phyloP scores from a whole-genome alignment of 1,139 yeast species.

The Geotrichum phurueaensis region DNA sequence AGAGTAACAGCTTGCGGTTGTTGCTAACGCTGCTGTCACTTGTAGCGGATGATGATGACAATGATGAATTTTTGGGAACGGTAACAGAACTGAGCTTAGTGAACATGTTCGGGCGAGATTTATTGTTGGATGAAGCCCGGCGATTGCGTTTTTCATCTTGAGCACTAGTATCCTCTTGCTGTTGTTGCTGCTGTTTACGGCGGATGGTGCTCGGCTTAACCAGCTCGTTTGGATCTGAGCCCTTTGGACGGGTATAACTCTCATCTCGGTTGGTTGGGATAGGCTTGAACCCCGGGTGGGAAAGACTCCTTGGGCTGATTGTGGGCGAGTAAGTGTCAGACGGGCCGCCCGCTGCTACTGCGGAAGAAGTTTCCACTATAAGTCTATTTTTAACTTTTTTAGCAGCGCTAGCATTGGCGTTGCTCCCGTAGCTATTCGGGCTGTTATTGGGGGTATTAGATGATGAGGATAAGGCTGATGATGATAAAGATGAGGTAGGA shows the following conservation, averaged over 20 bases:
- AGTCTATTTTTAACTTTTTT: neutral
- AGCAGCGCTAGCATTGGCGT: neutral
- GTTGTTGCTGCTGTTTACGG: neutral
- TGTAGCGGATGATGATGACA: neutral
- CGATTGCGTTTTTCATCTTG: neutral
- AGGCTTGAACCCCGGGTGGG: neutral
- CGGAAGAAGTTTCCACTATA: neutral
- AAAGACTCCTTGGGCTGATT: neutral
- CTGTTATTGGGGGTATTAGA: neutral
- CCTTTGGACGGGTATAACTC: neutral
- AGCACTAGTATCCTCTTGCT: neutral
- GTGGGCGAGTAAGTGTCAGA: neutral
- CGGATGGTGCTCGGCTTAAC: neutral
- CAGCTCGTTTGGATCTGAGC: neutral
- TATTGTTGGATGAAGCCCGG: neutral
- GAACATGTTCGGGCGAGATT: neutral
- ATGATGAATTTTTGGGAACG: neutral
- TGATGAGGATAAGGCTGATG: neutral
- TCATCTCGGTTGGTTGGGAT: neutral
- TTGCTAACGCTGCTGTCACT: conserved; percentile 3
- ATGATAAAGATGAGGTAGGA: neutral
- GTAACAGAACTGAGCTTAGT: neutral
- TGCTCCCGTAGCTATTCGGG: neutral
- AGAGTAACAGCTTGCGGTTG: conserved; percentile 12
- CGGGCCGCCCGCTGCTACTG: neutral